Percentiles rank a stretch among this genome's conserved stretches.
phyloP scores from a whole-genome alignment of 352 stramenopile species.

The Phytophthora quininea region DNA sequence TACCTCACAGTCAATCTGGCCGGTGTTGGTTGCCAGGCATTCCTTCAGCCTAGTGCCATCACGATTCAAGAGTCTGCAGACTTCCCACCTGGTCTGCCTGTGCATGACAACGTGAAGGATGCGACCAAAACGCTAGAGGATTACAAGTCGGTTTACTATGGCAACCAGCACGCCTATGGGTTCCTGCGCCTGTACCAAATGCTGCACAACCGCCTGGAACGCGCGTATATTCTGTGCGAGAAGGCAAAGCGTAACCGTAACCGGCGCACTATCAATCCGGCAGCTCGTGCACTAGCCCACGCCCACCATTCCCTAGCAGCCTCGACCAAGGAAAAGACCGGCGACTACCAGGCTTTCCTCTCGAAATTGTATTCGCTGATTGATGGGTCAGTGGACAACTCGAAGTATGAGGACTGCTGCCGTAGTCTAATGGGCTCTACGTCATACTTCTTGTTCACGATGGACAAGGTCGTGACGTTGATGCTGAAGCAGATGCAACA shows the following conservation, averaged over 20 bases:
- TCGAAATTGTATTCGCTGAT: constrained; percentile 89
- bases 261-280: constrained; percentile 87
- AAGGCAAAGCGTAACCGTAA: constrained; percentile 87
- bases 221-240: constrained; percentile 83
- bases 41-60: constrained; percentile 75
- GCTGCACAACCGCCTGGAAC: constrained; percentile 84
- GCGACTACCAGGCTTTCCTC: constrained; percentile 88
- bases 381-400: constrained; percentile 86
- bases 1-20: constrained; percentile 74
- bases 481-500: constrained; percentile 92
- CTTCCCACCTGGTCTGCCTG: constrained; percentile 69
- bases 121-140: constrained; percentile 44
- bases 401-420: constrained; percentile 91
- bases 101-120: constrained; percentile 67
- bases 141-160: constrained; percentile 70
- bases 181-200: constrained; percentile 91
- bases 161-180: constrained; percentile 87
- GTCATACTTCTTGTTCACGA: constrained; percentile 92
- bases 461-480: constrained; percentile 89
- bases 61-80: constrained; percentile 80
- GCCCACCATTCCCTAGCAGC: constrained; percentile 61
- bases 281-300: constrained; percentile 77
- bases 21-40: constrained; percentile 61
- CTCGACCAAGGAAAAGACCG: constrained; percentile 70
- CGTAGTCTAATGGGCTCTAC: constrained; percentile 89